Base-by-base conservation (phyloP, 2,329 filamentous ascomycete species). In the Chalaropsis ovoidea region DNA sequence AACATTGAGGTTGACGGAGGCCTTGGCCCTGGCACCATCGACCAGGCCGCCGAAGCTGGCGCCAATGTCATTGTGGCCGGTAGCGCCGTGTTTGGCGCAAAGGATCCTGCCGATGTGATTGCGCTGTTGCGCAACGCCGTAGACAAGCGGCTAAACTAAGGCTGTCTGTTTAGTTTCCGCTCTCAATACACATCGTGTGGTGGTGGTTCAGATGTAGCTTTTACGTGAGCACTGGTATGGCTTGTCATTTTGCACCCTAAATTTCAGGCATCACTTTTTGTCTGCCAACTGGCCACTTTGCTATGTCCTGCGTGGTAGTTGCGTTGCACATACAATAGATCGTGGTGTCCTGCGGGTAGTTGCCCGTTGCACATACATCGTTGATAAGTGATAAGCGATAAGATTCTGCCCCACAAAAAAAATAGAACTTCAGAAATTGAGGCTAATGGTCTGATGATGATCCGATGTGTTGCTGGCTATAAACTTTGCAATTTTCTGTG, bases 1-100 rank as follows among this genome's bases (percentile, higher is more conserved):
- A 94, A 96, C 77, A 99, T 99, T 72, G 94, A 99, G 77, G 93
- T 99, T 49, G 94, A 99, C 74, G 94, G 94, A 64, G 94, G 94
- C 2, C 76, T 99, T 56, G 91, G 90, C 1, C 86, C 90, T 64
- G 84, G 85, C 69, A 99, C 94, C 0, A 94, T 99, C 70, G 92
- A 94, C 72, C 88, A 93, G 73, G 94, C 94, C 7, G 94, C 94
- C 0, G 90, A 96, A 68, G 94, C 94, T 0, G 94, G 94, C 42
- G 94, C 94, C 65, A 99, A 99, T 72, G 94, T 99, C 66, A 99
- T 99, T 72, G 94, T 99, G 63, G 93, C 94, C 11, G 94, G 94
- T 39, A 96, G 90, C 72, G 94, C 94, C 49, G 91, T 99, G 7
- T 99, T 97, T 76, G 91, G 92, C 43, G 93, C 94, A 19, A 82